These are phyloP conservation scores for Pyrenophora graminea DNA, from an alignment of 2,329 filamentous ascomycete genomes.

Conservation along the genomic window DNA sequence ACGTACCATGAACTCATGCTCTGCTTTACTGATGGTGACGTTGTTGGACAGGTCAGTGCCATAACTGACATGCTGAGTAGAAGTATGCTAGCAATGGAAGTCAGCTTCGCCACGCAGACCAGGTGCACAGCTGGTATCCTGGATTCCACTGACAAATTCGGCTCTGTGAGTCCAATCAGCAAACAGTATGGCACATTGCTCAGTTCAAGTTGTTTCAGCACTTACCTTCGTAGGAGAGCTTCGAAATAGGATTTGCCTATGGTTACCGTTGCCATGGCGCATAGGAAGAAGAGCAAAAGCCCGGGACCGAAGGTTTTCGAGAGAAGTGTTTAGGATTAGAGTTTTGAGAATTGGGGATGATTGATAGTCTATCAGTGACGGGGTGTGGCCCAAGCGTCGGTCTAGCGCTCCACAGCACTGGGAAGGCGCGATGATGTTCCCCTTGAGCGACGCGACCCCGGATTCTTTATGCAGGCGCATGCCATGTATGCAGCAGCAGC, in stretches of 20 bases:
- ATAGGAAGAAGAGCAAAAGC: constrained; percentile 14
- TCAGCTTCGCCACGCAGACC: constrained; percentile 4
- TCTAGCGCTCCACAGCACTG: constrained; percentile 21
- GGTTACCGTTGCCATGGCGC: constrained; percentile 55
- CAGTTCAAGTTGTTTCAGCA: constrained; percentile 10
- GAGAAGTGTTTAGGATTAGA: constrained; percentile 8
- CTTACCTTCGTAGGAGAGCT: constrained; percentile 65
- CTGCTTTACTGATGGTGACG: constrained; percentile 62
- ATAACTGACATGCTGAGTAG: constrained; percentile 44
- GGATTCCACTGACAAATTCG: constrained; percentile 53
- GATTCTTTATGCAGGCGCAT: constrained; percentile 12
- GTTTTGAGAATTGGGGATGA: constrained; percentile 6
- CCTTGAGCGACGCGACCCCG: constrained; percentile 17
- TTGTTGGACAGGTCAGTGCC: constrained; percentile 43
- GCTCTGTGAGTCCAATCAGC: constrained; percentile 47
- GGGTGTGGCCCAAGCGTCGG: constrained; percentile 28
- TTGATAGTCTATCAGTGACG: constrained; percentile 22
- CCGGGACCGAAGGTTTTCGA: constrained; percentile 7
- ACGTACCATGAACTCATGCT: constrained; percentile 65
- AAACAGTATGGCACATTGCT: constrained; percentile 9
- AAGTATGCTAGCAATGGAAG: constrained; percentile 44
- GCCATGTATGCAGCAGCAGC: not conserved
- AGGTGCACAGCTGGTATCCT: not conserved
- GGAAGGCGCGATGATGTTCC: constrained; percentile 15
- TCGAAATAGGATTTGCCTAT: constrained; percentile 66